Evolutionary conservation across 2,329 filamentous ascomycete species (phyloP), one percentile per base, ranked within the genome.

Genomic region (Chaetomiaceae sp.): DNA sequence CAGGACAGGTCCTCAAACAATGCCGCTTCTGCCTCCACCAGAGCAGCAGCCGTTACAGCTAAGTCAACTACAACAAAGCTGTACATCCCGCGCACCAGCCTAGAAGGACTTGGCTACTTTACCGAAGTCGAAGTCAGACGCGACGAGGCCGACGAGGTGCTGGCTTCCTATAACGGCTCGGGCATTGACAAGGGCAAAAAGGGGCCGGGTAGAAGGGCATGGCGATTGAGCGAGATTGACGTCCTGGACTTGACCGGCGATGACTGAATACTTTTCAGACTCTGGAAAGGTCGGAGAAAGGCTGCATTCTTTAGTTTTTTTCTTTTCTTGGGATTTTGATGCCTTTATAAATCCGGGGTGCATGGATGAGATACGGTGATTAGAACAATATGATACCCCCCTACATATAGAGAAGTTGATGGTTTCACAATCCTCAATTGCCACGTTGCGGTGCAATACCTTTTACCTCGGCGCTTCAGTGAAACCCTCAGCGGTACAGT

Each of bases 181-280:
- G 23, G 21, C 16, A 3, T 1, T 13, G 5, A 18, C n/a, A 34
- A 10, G 20, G 18, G 27, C 8, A 3, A 29, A 7, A 43, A 23
- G 29, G 20, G 16, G 13, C 29, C 21, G 29, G 16, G 47, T 3
- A 51, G 38, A 20, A 50, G 46, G 42, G 47, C 47, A 4, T 64
- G 56, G 56, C 53, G 64, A 30, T 13, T 50, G 48, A 62, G 60
- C 41, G 63, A 64, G 11, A 21, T 62, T 21, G 30, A 51, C 16
- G 51, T 65, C 37, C 21, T 64, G 42, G 64, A 65, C 46, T 37
- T 65, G 18, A 65, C 63, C 1, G 60, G 55, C 25, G 59, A 63
- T 29, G 56, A 63, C 43, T 60, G 33, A 54, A 2, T 20, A 41
- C n/a, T n/a, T n/a, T 27, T 18, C 10, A 14, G 8, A 25, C 18